Evolutionary conservation across 2,329 filamentous ascomycete species (phyloP).

Genomic region (Scolecobasidium constrictum): DNA sequence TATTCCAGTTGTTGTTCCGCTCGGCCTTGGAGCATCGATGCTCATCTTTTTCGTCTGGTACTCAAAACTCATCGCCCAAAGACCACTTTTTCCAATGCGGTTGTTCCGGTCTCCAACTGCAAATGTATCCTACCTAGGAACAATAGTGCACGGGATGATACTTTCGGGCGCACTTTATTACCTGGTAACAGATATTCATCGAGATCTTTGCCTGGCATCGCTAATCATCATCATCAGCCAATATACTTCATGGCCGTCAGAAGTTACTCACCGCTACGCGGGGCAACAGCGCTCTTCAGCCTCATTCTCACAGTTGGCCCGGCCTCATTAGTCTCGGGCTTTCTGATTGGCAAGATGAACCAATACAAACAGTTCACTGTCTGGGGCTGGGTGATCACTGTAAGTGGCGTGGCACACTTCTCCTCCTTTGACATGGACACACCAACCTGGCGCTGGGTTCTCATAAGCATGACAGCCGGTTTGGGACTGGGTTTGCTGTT

Average conservation of each 20-base stretch:
- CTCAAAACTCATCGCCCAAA: not conserved
- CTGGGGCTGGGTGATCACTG: not conserved
- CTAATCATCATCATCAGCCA: too few relatives aligned
- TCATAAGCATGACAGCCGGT: not conserved
- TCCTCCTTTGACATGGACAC: not conserved
- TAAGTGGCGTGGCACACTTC: not conserved
- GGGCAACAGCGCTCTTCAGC: not conserved
- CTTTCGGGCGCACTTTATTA: slow-evolving; percentile 4
- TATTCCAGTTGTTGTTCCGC: not conserved
- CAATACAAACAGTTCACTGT: not conserved
- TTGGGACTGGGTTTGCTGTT: not conserved
- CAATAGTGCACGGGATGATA: slow-evolving; percentile 3
- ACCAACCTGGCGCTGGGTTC: not conserved
- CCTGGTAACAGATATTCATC: too few relatives aligned
- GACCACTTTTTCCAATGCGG: not conserved
- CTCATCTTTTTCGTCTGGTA: slow-evolving; percentile 1
- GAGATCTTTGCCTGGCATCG: too few relatives aligned
- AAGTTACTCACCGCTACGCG: not conserved
- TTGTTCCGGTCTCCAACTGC: slow-evolving; percentile 1
- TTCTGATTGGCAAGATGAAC: not conserved
- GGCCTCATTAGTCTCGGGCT: not conserved
- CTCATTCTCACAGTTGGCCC: slow-evolving; percentile 4
- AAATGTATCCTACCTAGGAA: not conserved
- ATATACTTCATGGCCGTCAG: slow-evolving; percentile 5
- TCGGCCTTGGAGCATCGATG: not conserved